Percentiles rank a stretch among this genome's conserved stretches.
These are phyloP conservation scores for Solanum pennellii DNA, from an alignment of 257 asterid genomes.

Conservation along the genomic window DNA sequence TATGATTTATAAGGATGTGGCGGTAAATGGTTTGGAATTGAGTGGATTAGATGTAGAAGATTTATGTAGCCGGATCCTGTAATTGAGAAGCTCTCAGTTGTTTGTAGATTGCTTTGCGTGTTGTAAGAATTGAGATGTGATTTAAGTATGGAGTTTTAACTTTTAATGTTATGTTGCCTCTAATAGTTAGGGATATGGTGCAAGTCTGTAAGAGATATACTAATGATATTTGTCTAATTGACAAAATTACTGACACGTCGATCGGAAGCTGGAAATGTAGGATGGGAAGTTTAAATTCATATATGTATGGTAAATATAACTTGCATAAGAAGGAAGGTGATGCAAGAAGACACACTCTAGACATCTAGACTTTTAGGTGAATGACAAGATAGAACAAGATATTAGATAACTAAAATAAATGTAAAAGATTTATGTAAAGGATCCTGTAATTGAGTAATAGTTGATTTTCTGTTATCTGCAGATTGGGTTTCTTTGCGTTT, in stretches of 20 bases:
- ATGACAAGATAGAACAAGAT: not conserved
- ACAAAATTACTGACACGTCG: not conserved
- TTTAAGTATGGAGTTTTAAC: not conserved
- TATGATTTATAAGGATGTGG: not conserved
- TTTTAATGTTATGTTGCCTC: not conserved
- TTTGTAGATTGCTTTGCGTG: not conserved
- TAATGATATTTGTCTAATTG: not conserved
- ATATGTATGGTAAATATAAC: not conserved
- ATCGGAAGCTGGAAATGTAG: not conserved
- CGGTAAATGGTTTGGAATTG: not conserved
- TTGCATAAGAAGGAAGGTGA: not conserved
- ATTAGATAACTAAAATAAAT: not conserved
- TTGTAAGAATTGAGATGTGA: not conserved
- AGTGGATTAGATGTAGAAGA: not conserved
- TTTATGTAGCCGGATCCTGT: not conserved
- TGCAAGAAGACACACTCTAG: not conserved
- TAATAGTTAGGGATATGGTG: not conserved
- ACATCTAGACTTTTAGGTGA: not conserved
- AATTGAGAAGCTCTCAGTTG: not conserved
- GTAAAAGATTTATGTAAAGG: not conserved
- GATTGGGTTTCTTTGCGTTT: not conserved
- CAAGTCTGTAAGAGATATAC: not conserved
- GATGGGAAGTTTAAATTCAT: not conserved
- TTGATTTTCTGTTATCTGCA: not conserved
- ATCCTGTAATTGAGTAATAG: not conserved